Base-by-base conservation (phyloP, 306 rosid genomes). In the Dicorynia guianensis region DNA sequence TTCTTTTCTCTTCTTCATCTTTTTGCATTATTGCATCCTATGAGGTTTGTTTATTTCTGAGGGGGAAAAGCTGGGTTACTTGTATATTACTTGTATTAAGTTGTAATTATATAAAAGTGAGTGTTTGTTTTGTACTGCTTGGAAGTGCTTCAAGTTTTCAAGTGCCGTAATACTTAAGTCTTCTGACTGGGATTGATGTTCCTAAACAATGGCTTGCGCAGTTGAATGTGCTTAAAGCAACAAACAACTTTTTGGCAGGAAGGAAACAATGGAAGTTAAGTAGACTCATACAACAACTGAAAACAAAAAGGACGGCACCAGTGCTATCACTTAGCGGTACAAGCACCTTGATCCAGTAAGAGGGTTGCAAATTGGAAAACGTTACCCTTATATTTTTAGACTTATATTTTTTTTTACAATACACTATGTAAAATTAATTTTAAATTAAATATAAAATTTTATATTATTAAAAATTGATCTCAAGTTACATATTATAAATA, bases 71-170 rank as follows among this genome's bases (percentile, higher is more conserved):
- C 57, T 76, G 87, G 80, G 82, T 80, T 77, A 75, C 63, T 61
- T 84, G 89, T 87, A 84, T 69, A 81, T 78, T 79, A 76, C 76
- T 60, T 82, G 79, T 76, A 76, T 65, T 67, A 75, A 76, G 81
- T 60, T 87, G 83, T 82, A 79, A 82, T 81, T 84, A 87, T 71
- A 76, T 84, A 56, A 81, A 79, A 81, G 80, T 75, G 87, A 74
- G 88, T 65, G 87, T 53, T 80, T 79, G 78, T 84, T 83, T 25
- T 75, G 74, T 76, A 66, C 48, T 18, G 17, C 36, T 13, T 42
- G 36, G 65, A 35, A 54, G 30, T 62, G 25, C 6, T 54, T 3
- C 54, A 7, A 10, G 17, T 67, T 4, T 54, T 3, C 54, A 7
- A 10, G 17, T 67, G 0, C 63, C 68, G 4, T 14, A 20, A 5